phyloP scores from a whole-genome alignment of 345 rosid genomes.

The Cardamine occulta region DNA sequence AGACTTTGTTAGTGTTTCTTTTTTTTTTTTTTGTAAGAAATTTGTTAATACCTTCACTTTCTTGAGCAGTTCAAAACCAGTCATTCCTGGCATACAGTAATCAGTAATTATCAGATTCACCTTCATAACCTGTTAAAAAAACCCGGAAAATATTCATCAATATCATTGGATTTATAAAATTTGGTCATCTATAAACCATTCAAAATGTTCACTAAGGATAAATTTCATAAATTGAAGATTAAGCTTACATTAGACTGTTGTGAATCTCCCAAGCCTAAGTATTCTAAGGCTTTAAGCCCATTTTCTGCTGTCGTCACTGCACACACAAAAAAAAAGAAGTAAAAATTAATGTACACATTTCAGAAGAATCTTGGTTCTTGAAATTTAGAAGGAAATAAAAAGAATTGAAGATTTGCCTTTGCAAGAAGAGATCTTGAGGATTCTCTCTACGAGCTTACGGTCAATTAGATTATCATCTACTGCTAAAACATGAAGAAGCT shows the following conservation, averaged over 20 bases:
- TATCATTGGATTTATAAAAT: not conserved
- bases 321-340: too few species aligned
- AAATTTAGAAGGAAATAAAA: too few species aligned
- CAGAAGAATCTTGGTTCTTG: too few species aligned
- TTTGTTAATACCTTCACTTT: slow-evolving; percentile 61
- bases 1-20: slow-evolving; percentile 1
- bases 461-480: too few species aligned
- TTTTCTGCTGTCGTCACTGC: too few species aligned
- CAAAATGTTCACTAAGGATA: not conserved
- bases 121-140: slow-evolving; percentile 53
- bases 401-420: too few species aligned
- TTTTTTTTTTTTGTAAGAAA: not conserved
- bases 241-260: slow-evolving; percentile 35
- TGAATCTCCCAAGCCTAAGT: slow-evolving; percentile 61
- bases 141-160: slow-evolving; percentile 2
- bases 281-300: slow-evolving; percentile 82
- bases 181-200: not conserved
- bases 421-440: too few species aligned
- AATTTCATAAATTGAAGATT: not conserved
- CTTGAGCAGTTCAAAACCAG: slow-evolving; percentile 83
- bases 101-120: slow-evolving; percentile 82
- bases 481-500: too few species aligned
- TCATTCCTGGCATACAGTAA: slow-evolving; percentile 96
- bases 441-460: too few species aligned
- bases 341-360: too few species aligned